Evolutionary conservation across 192 early-diverging fungal genomes (phyloP), one percentile per base, ranked within the genome.

Genomic region (Podila minutissima): DNA sequence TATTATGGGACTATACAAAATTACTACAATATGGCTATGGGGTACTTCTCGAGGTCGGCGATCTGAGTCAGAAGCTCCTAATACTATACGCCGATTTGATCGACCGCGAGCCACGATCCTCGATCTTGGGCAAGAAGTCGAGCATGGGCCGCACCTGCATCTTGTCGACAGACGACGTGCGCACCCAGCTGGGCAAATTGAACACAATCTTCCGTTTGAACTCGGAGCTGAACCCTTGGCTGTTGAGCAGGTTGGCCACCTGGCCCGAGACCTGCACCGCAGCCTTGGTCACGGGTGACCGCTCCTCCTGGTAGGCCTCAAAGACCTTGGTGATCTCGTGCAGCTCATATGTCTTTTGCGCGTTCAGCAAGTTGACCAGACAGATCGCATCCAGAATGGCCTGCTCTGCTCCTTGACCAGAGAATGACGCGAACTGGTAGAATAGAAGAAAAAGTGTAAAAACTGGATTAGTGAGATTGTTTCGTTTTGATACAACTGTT

Each of bases 401-500:
- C 15, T 66, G 64, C 5, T 66, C 64, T 17, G 64, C 64, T 12
- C 64, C 64, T 51, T 66, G 64, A 66, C 64, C 64, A 11, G 64
- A 66, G 49, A 66, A 66, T 19, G 64, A 66, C 26, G 50, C 64
- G 48, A 66, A 66, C 64, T 66, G 48, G 8, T 37, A 6, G 4
- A 13, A 11, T 2, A 10, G n/a, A 64, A 26, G 38, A 26, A 33
- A 33, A 26, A 33, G 3, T 33, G 22, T 24, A 15, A 2, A 10
- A 15, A 15, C n/a, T n/a, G 9, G 1, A 26, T 37, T 22, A 22
- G 38, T 8, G 22, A n/a, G 41, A 46, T 11, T 37, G 35, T 8
- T 37, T 37, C 10, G 35, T 37, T 22, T 37, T 20, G 38, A 24
- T 63, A 8, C 7, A 24, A 12, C 11, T 12, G 17, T 62, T 0